phyloP scores from a whole-genome alignment of 352 stramenopile species.

The Phytophthora crassamura region DNA sequence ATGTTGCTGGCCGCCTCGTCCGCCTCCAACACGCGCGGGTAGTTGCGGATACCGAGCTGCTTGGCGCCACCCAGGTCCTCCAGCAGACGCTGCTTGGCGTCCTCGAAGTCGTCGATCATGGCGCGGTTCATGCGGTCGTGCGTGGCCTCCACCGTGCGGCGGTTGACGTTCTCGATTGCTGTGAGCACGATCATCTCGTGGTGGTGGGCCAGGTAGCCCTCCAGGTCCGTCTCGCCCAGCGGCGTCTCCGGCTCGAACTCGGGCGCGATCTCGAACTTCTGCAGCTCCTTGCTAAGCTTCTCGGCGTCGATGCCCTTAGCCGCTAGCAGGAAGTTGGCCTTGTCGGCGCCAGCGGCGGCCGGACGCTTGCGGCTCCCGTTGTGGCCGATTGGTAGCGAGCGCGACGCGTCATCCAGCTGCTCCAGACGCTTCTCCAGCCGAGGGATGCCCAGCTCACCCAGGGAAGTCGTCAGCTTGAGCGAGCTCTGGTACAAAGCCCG shows the following conservation, averaged over 20 bases:
- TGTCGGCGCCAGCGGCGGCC: slow-evolving; percentile 50
- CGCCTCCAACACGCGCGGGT: slow-evolving; percentile 62
- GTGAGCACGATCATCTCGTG: slow-evolving; percentile 93
- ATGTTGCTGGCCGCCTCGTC: slow-evolving; percentile 49
- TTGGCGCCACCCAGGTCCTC: slow-evolving; percentile 74
- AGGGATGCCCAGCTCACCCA: slow-evolving; percentile 78
- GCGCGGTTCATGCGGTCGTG: slow-evolving; percentile 88
- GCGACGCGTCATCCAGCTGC: slow-evolving; percentile 80
- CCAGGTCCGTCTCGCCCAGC: slow-evolving; percentile 86
- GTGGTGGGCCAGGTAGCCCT: slow-evolving; percentile 90
- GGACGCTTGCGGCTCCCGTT: slow-evolving; percentile 61
- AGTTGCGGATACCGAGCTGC: slow-evolving; percentile 74
- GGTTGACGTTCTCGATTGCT: slow-evolving; percentile 89
- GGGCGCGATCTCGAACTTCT: slow-evolving; percentile 78
- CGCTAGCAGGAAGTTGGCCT: slow-evolving; percentile 86
- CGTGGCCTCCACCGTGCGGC: slow-evolving; percentile 76
- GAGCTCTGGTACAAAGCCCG: slow-evolving; percentile 89
- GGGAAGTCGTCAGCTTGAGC: slow-evolving; percentile 83
- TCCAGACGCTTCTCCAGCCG: slow-evolving; percentile 82
- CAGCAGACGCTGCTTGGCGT: slow-evolving; percentile 75
- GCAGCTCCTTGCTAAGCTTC: slow-evolving; percentile 85
- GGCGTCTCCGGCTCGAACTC: slow-evolving; percentile 83
- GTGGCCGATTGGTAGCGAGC: slow-evolving; percentile 33
- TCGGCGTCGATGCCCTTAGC: slow-evolving; percentile 88
- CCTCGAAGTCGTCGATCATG: slow-evolving; percentile 89